A percentile compares a stretch with the other conserved stretches of the same genome.
Conservation (phyloP, 495 filamentous ascomycete genomes). For the Neurospora africana region DNA sequence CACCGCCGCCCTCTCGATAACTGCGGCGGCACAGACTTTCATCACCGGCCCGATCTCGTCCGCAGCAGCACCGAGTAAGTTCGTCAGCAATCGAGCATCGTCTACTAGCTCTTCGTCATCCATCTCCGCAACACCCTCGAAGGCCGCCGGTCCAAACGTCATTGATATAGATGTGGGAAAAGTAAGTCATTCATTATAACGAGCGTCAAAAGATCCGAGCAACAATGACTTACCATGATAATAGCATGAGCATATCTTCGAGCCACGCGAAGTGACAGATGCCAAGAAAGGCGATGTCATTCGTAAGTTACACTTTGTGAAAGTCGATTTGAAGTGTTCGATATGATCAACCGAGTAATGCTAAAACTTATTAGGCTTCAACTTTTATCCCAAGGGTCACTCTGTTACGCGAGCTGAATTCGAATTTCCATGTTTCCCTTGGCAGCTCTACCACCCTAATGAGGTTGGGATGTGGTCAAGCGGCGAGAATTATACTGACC, state of each 20-base stretch:
- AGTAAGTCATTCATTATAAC: slow-evolving; percentile 11
- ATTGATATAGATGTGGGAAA: slow-evolving; percentile 21
- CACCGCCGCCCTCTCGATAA: slow-evolving; percentile 4
- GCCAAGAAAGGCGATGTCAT: neutral
- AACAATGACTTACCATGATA: neutral
- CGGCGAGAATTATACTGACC: neutral
- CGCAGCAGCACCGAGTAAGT: neutral
- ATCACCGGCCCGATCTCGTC: neutral
- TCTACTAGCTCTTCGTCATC: neutral
- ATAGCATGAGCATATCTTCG: neutral
- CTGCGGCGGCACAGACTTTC: slow-evolving; percentile 2
- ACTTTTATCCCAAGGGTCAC: neutral
- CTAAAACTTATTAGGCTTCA: neutral
- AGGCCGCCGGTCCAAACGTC: slow-evolving; percentile 8
- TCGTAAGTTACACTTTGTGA: neutral
- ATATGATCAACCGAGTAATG: neutral
- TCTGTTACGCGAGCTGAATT: neutral
- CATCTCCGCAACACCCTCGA: slow-evolving; percentile 6
- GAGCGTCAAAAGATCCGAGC: neutral
- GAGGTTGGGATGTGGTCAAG: neutral
- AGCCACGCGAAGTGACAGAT: neutral
- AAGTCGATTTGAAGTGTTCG: neutral
- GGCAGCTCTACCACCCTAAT: neutral
- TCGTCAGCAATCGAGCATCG: neutral
- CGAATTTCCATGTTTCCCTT: neutral